These are phyloP conservation scores for Fusarium penzigii DNA, from an alignment of 2,329 filamentous ascomycete genomes.

Conservation along the genomic window DNA sequence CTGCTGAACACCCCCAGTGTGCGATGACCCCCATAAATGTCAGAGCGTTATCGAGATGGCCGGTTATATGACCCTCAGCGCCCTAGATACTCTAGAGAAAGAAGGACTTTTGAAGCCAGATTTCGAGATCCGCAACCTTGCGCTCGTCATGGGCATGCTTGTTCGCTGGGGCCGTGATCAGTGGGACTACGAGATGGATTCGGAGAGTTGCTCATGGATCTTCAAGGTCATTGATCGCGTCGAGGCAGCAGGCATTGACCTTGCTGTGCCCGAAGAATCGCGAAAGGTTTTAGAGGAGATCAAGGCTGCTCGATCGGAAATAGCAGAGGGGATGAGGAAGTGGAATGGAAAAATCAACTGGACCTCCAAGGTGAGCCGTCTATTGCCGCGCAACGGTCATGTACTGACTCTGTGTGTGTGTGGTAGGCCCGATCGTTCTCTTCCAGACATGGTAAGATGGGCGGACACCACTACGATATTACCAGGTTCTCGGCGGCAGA, in stretches of 20 bases:
- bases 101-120: slow-evolving; percentile 12
- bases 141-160: slow-evolving; percentile 10
- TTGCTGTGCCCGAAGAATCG: slow-evolving; percentile 2
- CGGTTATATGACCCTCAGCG: slow-evolving; percentile 12
- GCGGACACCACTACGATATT: slow-evolving; percentile 8
- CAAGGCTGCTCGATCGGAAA: not conserved
- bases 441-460: not conserved
- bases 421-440: not conserved
- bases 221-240: slow-evolving; percentile 16
- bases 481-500: slow-evolving; percentile 3
- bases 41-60: slow-evolving; percentile 11
- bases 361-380: not conserved
- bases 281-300: slow-evolving; percentile 1
- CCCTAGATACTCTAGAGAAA: slow-evolving; percentile 15
- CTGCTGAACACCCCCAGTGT: slow-evolving; percentile 4
- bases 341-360: slow-evolving; percentile 13
- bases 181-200: not conserved
- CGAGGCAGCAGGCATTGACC: slow-evolving; percentile 8
- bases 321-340: slow-evolving; percentile 3
- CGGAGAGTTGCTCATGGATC: slow-evolving; percentile 12
- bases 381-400: not conserved
- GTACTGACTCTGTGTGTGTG: not conserved
- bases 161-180: slow-evolving; percentile 11
- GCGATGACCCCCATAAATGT: slow-evolving; percentile 6
- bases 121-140: slow-evolving; percentile 19